These are phyloP conservation scores for Dendrocalamus latiflorus DNA, from an alignment of 202 grass and related monocot species.

Conservation along the genomic window DNA sequence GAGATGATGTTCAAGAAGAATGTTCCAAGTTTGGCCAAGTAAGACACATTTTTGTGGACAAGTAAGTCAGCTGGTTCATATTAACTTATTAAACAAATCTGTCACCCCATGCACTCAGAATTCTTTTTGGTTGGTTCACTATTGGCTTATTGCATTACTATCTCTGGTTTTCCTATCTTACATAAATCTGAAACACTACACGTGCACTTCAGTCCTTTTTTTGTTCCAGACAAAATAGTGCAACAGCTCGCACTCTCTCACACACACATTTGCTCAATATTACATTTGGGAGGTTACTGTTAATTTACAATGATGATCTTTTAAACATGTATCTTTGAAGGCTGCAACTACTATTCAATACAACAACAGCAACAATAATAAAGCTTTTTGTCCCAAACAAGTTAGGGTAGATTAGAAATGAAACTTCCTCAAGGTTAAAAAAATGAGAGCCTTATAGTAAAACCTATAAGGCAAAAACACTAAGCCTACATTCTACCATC, in stretches of 20 bases:
- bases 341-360: neutral
- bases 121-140: neutral
- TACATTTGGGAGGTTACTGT: neutral
- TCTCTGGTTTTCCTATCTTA: neutral
- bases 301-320: neutral
- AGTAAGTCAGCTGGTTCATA: slow-evolving; percentile 52
- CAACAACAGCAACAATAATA: no score
- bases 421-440: no score
- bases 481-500: no score
- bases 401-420: no score
- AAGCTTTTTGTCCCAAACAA: no score
- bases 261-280: neutral
- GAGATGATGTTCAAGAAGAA: slow-evolving; percentile 91
- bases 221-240: neutral
- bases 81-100: neutral
- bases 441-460: no score
- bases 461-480: no score
- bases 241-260: neutral
- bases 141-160: neutral
- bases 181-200: neutral
- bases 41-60: slow-evolving; percentile 87
- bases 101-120: neutral
- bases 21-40: slow-evolving; percentile 84
- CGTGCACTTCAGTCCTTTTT: neutral
- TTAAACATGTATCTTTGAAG: neutral